Evolutionary conservation across 1,284 basidiomycete species (phyloP), one percentile per base, ranked within the genome.

Genomic region (Cerioporus squamosus): DNA sequence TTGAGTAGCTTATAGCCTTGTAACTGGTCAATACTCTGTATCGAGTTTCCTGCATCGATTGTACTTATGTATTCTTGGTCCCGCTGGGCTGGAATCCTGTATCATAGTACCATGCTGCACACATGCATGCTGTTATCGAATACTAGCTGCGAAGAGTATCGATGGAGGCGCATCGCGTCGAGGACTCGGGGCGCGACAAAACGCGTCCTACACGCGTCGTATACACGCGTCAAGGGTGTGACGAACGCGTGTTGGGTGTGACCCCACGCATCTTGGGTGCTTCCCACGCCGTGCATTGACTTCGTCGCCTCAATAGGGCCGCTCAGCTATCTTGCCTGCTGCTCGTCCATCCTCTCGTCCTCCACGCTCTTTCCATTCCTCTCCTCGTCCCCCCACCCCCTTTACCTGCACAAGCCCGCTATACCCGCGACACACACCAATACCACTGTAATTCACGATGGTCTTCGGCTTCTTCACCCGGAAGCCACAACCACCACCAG

Each of bases 191-290:
- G 15, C 18, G 39, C 39, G 15, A 40, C 9, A 31, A 44, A 57
- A 64, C 45, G 59, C 59, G 51, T 38, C 44, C 18, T 14, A 44
- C 62, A 56, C 59, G 62, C 58, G 59, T 58, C 51, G 60, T n/a
- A 54, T 61, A 64, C 62, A 64, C 62, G 62, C 62, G 59, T 61
- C 29, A 24, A 5, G 29, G 51, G 59, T 55, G 62, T 64, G 62
- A 64, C 62, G 5, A 33, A 55, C 57, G 62, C 59, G 62, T 63
- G 59, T 51, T 47, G 56, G 10, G 15, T 39, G 62, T 64, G 59
- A 61, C 59, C 31, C 29, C 23, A 43, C 56, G 55, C 51, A 40
- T 44, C 33, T 31, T 33, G n/a, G 44, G 38, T 22, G 3, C 18
- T 58, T 63, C 62, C 53, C 62, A 63, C 62, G 62, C 38, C 43